phyloP scores from a whole-genome alignment of 2,329 filamentous ascomycete species.

The Macroventuria anomochaeta region DNA sequence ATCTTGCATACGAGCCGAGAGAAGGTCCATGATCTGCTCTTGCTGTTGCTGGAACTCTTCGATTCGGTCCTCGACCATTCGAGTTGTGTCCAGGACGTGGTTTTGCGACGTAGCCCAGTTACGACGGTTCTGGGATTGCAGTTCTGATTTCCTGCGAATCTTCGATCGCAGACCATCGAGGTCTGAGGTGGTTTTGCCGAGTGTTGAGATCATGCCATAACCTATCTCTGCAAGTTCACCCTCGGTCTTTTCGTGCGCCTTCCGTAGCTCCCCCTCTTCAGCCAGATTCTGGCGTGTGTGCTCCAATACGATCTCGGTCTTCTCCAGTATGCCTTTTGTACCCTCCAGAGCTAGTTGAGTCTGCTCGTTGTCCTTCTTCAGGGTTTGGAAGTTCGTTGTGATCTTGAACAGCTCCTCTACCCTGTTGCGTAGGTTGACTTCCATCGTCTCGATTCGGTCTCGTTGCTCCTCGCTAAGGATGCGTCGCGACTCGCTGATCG shows the following conservation, averaged over 20 bases:
- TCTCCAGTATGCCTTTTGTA: conserved; percentile 80
- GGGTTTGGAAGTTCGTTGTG: conserved; percentile 82
- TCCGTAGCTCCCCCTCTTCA: conserved; percentile 79
- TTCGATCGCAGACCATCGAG: conserved; percentile 85
- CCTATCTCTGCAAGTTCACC: conserved; percentile 76
- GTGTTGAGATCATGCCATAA: conserved; percentile 75
- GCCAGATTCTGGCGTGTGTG: conserved; percentile 77
- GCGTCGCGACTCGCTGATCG: conserved; percentile 87
- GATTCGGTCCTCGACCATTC: conserved; percentile 76
- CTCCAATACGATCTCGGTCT: conserved; percentile 83
- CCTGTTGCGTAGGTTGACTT: conserved; percentile 88
- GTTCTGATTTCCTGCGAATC: conserved; percentile 80
- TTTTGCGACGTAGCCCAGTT: conserved; percentile 79
- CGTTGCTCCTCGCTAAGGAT: conserved; percentile 92
- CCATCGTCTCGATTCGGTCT: conserved; percentile 90
- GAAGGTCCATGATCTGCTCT: conserved; percentile 68
- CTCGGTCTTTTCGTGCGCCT: conserved; percentile 87
- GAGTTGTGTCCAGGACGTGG: conserved; percentile 78
- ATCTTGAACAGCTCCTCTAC: conserved; percentile 89
- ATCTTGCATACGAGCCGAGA: conserved; percentile 74
- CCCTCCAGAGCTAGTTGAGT: conserved; percentile 75
- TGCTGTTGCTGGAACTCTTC: conserved; percentile 76
- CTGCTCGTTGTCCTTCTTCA: conserved; percentile 89
- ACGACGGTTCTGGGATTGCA: conserved; percentile 79
- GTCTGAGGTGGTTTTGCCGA: conserved; percentile 79